phyloP scores from a whole-genome alignment of 768 basidiomycete species.

The Russula vinacea region DNA sequence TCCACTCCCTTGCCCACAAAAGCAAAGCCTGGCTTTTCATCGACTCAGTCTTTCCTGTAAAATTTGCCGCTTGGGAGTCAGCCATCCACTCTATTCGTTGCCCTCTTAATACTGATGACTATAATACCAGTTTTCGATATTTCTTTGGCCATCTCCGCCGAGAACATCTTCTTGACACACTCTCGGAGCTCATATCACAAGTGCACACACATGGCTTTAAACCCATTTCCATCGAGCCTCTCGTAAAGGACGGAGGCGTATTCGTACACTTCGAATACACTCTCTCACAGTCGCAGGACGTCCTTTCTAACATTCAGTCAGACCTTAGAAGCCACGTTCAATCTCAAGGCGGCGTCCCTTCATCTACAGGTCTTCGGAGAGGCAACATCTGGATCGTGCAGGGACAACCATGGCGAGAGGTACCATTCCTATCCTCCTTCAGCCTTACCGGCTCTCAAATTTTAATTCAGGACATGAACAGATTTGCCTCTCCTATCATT shows the following conservation, averaged over 20 bases:
- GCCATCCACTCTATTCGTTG: conserved; percentile 33
- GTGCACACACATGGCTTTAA: conserved; percentile 57
- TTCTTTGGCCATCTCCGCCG: conserved; percentile 59
- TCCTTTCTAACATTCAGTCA: conserved; percentile 47
- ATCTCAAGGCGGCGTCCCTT: conserved; percentile 55
- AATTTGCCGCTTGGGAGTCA: conserved; percentile 70
- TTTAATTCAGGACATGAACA: conserved; percentile 70
- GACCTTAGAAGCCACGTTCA: conserved; percentile 45
- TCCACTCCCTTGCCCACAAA: conserved; percentile 23
- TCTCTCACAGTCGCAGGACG: conserved; percentile 34
- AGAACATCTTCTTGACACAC: conserved; percentile 50
- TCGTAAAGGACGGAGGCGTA: conserved; percentile 80
- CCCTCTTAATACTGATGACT: background rate
- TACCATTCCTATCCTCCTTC: conserved; percentile 32
- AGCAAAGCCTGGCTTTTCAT: conserved; percentile 64
- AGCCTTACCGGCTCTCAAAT: background rate
- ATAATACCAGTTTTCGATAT: conserved; percentile 52
- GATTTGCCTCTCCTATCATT: conserved; percentile 70
- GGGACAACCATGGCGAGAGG: conserved; percentile 81
- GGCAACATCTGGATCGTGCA: conserved; percentile 69
- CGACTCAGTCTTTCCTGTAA: conserved; percentile 75
- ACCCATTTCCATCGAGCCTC: conserved; percentile 60
- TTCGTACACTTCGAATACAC: conserved; percentile 72
- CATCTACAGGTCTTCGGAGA: conserved; percentile 54
- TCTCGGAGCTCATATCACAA: conserved; percentile 49